A percentile compares a stretch with the other conserved stretches of the same genome.
Conservation (phyloP, 257 asterid genomes). For the Fraxinus quadrangulata region DNA sequence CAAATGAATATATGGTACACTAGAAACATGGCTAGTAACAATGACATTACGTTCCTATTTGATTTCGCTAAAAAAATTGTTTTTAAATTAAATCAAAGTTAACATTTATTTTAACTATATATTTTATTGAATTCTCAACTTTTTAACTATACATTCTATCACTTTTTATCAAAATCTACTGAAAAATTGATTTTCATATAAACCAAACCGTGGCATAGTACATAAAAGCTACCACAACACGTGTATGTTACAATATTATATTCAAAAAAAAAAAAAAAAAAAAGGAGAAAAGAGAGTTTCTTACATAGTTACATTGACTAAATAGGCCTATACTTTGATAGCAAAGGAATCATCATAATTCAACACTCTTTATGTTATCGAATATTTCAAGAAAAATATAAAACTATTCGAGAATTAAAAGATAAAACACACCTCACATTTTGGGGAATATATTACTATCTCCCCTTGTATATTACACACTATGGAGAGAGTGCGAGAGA, state of each 20-base stretch:
- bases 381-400: conserved; percentile 27
- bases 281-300: neutral
- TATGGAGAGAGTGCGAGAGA: neutral
- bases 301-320: conserved; percentile 16
- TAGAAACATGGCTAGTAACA: neutral
- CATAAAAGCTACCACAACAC: neutral
- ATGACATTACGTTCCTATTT: neutral
- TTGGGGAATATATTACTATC: conserved; percentile 32
- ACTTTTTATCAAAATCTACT: too few relatives aligned
- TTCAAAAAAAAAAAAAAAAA: neutral
- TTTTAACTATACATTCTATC: too few relatives aligned
- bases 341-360: conserved; percentile 42
- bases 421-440: conserved; percentile 35
- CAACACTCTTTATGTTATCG: conserved; percentile 38
- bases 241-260: conserved; percentile 13
- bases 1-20: neutral
- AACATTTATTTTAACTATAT: too few relatives aligned
- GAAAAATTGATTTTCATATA: too few relatives aligned
- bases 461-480: conserved; percentile 47
- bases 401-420: neutral
- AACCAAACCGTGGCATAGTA: too few relatives aligned
- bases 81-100: too few relatives aligned
- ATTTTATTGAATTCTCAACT: too few relatives aligned
- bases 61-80: too few relatives aligned
- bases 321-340: conserved; percentile 30